These are phyloP conservation scores for Tetrahymena elliotti DNA, from an alignment of 73 alveolate species.

Conservation along the genomic window DNA sequence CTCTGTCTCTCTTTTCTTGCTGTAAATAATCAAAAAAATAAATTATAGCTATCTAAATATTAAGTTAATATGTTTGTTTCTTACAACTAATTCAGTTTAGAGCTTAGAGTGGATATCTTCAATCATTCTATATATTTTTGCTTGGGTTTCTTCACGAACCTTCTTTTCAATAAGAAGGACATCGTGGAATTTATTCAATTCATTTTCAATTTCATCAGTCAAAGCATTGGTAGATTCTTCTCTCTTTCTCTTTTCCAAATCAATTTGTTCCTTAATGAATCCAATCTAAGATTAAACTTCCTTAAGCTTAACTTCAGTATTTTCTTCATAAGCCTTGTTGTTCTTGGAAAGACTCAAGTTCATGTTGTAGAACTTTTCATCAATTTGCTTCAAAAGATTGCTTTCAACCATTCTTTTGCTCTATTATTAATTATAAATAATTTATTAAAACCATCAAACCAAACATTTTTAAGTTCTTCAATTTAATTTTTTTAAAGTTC, in stretches of 20 bases:
- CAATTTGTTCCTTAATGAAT: background rate
- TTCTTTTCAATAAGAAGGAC: background rate
- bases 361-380: background rate
- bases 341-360: background rate
- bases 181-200: background rate
- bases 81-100: background rate
- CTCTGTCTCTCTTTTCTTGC: constrained; percentile 2
- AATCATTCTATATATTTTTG: background rate
- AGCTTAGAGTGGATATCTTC: background rate
- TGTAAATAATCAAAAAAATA: background rate
- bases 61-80: background rate
- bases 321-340: background rate
- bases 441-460: background rate
- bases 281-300: background rate
- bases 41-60: background rate
- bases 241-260: background rate
- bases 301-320: background rate
- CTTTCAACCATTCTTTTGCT: background rate
- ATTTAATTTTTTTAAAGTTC: too few species aligned
- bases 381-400: background rate
- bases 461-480: too few species aligned
- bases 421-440: background rate
- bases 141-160: constrained; percentile 1
- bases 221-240: background rate
- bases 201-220: background rate